These are phyloP conservation scores for Leccinum solheimii DNA, from an alignment of 1,284 basidiomycete genomes.

Conservation along the genomic window DNA sequence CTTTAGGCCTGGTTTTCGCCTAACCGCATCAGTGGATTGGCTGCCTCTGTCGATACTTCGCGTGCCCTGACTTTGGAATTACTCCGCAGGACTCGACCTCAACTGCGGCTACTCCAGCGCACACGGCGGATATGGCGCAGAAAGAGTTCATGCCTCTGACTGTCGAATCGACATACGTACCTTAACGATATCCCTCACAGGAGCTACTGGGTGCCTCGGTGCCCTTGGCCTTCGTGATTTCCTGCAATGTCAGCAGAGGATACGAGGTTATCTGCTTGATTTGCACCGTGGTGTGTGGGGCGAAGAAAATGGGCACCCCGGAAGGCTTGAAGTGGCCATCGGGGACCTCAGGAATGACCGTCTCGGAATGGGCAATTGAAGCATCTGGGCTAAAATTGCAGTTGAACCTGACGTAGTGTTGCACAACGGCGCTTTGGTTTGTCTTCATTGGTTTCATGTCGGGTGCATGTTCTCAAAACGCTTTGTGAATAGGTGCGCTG, in stretches of 20 bases:
- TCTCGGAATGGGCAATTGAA: constrained; percentile 69
- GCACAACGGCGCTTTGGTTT: constrained; percentile 95
- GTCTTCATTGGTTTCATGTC: constrained; percentile 29
- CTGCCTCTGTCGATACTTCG: constrained; percentile 76
- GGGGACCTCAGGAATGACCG: constrained; percentile 82
- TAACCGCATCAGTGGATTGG: constrained; percentile 81
- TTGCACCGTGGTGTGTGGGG: constrained; percentile 91
- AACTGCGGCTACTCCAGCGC: constrained; percentile 17
- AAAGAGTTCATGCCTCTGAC: constrained; percentile 26
- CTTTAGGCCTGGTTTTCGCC: constrained; percentile 92
- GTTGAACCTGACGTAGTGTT: constrained; percentile 82
- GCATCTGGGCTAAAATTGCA: constrained; percentile 70
- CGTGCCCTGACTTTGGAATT: constrained; percentile 80
- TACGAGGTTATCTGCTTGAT: constrained; percentile 89
- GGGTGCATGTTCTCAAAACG: not conserved
- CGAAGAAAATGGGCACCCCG: constrained; percentile 72
- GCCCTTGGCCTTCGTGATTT: constrained; percentile 90
- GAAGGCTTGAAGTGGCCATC: constrained; percentile 79
- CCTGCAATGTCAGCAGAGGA: constrained; percentile 59
- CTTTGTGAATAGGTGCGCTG: constrained; percentile 78
- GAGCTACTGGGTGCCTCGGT: constrained; percentile 96
- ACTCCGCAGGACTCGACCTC: constrained; percentile 42
- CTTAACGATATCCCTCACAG: constrained; percentile 90
- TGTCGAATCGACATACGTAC: constrained; percentile 56
- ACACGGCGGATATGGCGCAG: constrained; percentile 20